Evolutionary conservation across 371 early-diverging fungal genomes (phyloP), one percentile per base, ranked within the genome.

Genomic region (Capillidium heterosporum): DNA sequence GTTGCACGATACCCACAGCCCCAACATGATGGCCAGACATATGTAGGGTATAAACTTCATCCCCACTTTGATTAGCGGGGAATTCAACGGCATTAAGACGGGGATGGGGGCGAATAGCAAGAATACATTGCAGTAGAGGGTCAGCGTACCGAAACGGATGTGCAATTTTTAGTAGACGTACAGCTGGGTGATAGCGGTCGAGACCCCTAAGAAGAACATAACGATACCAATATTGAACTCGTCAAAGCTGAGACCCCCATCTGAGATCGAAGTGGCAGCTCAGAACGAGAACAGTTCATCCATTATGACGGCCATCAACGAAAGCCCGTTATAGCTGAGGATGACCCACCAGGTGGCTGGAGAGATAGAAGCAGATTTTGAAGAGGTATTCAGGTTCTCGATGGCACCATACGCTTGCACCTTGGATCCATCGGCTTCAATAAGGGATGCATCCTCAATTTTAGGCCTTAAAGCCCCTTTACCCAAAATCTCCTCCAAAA

Each of bases 231-330:
- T 75, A 27, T 74, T 66, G 5, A 67, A 64, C 5, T 77, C 57
- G 1, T 60, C 57, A 59, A 80, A 78, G 0, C 69, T 75, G 13
- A 85, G 69, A 0, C 85, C 85, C 50, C 80, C 85, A 31, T 72
- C 68, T 1, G 49, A 56, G 29, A 70, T 51, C 8, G 67, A 59
- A 10, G 75, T 71, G n/a, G 78, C 77, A 1, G 75, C 67, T 63
- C 75, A 87, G 4, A 87, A 59, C n/a, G n/a, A n/a, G 29, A 82
- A 80, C 0, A 83, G 68, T 64, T 86, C 85, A 46, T 89, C 87
- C 55, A 81, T 75, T 24, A 88, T 69, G 52, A 85, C 81, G 7
- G 77, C 67, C 48, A 81, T 79, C n/a, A 88, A 72, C 3, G 78
- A 69, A 57, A 84, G 67, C 24, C 73, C 35, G 11, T 26, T 32